Evolutionary conservation across 352 stramenopile species (phyloP).

Genomic region (Halophytophthora batemanensis): DNA sequence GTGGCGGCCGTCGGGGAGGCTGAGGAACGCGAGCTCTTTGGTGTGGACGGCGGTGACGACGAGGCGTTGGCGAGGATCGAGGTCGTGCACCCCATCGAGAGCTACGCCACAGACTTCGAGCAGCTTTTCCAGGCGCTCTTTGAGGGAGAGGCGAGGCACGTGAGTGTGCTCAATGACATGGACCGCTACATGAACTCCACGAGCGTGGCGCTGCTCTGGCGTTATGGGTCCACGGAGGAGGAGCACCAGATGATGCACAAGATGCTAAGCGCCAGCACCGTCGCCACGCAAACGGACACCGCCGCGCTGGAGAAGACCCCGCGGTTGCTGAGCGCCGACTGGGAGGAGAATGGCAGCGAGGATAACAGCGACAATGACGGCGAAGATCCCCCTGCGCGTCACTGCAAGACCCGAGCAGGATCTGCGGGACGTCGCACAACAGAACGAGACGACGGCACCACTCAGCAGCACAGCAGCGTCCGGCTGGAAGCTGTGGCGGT

Average conservation of each 20-base stretch:
- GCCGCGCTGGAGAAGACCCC: constrained; percentile 10
- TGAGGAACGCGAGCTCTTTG: constrained; percentile 53
- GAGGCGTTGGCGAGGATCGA: constrained; percentile 31
- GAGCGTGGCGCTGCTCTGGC: constrained; percentile 62
- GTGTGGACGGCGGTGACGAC: constrained; percentile 30
- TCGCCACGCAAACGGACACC: constrained; percentile 35
- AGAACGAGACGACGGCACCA: constrained; percentile 7
- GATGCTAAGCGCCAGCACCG: constrained; percentile 44
- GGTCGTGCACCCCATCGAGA: constrained; percentile 49
- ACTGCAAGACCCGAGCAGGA: not conserved
- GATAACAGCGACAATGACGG: constrained; percentile 13
- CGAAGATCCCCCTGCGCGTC: constrained; percentile 2
- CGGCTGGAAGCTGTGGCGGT: constrained; percentile 16
- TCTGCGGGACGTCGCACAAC: not conserved
- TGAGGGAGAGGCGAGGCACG: constrained; percentile 34
- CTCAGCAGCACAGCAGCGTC: not conserved
- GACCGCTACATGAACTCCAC: constrained; percentile 72
- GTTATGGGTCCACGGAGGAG: constrained; percentile 51
- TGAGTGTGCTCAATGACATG: constrained; percentile 46
- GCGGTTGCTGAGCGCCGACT: constrained; percentile 9
- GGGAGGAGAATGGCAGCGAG: constrained; percentile 16
- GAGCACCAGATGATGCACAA: constrained; percentile 50
- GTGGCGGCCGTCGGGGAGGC: constrained; percentile 26
- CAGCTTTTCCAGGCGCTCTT: constrained; percentile 48
- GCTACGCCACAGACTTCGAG: constrained; percentile 52